Evolutionary conservation across 371 early-diverging fungal species (phyloP), one percentile per base, ranked within the genome.

Genomic region (Mucor irregularis): DNA sequence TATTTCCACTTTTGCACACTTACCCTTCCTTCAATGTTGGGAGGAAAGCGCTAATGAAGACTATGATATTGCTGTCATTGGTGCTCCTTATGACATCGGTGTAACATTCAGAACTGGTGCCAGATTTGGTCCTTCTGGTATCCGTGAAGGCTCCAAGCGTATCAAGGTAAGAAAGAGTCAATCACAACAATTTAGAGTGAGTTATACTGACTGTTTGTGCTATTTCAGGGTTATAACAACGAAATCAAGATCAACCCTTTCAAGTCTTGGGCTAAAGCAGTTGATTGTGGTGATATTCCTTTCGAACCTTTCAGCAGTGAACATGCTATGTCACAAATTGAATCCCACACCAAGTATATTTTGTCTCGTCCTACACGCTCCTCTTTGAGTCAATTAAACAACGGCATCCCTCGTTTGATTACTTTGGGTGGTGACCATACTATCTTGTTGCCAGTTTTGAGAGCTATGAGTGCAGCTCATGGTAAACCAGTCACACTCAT

Each of bases 261-360:
- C 60, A 62, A 50, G 26, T 65, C 72, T 2, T 78, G 80, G 80
- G 78, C 77, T 21, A 76, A 69, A 35, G 47, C 74, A 13, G 77
- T 76, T 3, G 79, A 78, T 44, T 78, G 79, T 53, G 79, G 79
- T 45, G 79, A 78, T 56, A 67, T 78, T 46, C 77, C 79, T 3
- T 71, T 76, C 45, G 73, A 78, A 21, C 74, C 73, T 29, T 78
- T 73, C 53, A 70, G 69, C 39, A 60, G 62, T 35, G 64, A 66
- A 17, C 76, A 74, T 47, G 79, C 79, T 25, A 73, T 76, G 45
- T 25, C 64, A 14, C 76, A 76, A 43, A 79, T 79, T 17, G 70
- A 73, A 40, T 38, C 58, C 0, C 55, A 76, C 39, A 49, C 72
- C 8, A 68, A 61, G 10, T 69, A 73, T 16, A 31, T 76, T 8